These are phyloP conservation scores for Niveomyces coronatus DNA, from an alignment of 2,329 filamentous ascomycete genomes.

Conservation along the genomic window DNA sequence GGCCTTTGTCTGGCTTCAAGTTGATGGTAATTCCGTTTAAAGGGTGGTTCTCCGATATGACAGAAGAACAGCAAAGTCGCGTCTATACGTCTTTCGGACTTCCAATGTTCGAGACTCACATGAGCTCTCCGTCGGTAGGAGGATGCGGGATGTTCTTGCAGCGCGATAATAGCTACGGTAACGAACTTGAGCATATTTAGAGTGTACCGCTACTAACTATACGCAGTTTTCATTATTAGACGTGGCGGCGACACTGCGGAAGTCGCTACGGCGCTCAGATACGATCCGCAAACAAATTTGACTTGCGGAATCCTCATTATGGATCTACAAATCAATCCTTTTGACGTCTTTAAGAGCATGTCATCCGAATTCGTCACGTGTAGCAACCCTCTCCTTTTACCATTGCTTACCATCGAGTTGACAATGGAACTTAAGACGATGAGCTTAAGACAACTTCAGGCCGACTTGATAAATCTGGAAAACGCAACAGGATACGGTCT, in stretches of 20 bases:
- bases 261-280: neutral
- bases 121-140: neutral
- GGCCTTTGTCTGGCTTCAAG: neutral
- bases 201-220: neutral
- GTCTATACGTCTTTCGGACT: neutral
- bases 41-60: neutral
- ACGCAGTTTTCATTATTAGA: neutral
- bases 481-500: neutral
- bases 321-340: neutral
- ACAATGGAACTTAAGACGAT: neutral
- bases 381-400: neutral
- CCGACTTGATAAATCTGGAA: neutral
- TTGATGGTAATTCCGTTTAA: neutral
- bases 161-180: neutral
- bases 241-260: neutral
- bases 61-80: neutral
- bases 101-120: neutral
- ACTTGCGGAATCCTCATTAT: neutral
- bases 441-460: neutral
- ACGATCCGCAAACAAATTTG: neutral
- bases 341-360: neutral
- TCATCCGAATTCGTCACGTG: neutral
- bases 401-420: neutral
- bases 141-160: neutral
- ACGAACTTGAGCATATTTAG: neutral